Evolutionary conservation across 2,329 filamentous ascomycete genomes (phyloP), one percentile per base, ranked within the genome.

Genomic region (Cytospora schulzeri): DNA sequence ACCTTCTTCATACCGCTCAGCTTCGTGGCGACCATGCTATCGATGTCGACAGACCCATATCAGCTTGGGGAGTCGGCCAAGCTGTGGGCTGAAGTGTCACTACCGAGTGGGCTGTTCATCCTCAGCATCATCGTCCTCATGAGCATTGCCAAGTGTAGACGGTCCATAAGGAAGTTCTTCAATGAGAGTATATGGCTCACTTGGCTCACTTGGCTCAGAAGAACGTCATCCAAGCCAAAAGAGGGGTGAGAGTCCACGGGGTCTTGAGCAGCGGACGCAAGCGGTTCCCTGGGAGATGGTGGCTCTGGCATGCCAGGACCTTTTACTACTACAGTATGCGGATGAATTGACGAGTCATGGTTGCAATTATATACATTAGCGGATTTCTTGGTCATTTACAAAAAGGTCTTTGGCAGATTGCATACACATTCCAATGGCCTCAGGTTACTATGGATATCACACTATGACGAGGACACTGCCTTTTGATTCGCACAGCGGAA

Each of bases 1-100:
- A 75, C 73, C 1, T 69, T 76, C 58, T 75, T 75, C 65, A 73
- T 75, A 19, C 74, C 74, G 4, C 65, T 76, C 26, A 73, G 72
- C 55, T 70, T 73, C 15, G 66, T 75, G 4, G 71, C 74, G 17
- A 69, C 68, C 1, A 62, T 72, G 28, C 71, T 75, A 9, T 73
- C 72, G 17, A 75, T 76, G 73, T 70, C 71, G 38, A 62, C 69
- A 5, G 66, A 53, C 4, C 57, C 65, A 14, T 33, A 61, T 19
- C 24, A 58, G 9, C 57, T 66, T 28, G 61, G 60, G 26, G 62
- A 63, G 3, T 45, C 59, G 15, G 58, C 62, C 15, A 50, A 53
- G 19, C 33, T 66, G 48, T 66, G 65, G 65, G 65, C 65, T 4
- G 33, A 56, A 19, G 50, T 66, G 17, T 60, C 62, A 1, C n/a